Percentiles rank a stretch among this genome's conserved stretches.
phyloP scores from a whole-genome alignment of 2,329 filamentous ascomycete species.

The Anisogramma anomala region DNA sequence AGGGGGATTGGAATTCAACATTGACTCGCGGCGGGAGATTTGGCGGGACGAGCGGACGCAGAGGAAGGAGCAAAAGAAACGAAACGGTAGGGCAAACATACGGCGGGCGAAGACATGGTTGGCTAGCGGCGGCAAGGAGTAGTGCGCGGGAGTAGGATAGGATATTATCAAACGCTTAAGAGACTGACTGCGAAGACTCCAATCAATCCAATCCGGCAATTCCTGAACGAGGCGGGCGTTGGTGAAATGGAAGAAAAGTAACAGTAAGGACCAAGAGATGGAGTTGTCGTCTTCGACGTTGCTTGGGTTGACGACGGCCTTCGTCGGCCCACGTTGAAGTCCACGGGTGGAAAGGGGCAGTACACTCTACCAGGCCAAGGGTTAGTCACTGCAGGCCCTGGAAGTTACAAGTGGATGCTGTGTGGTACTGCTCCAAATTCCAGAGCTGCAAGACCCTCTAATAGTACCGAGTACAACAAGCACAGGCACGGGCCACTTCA shows the following conservation, averaged over 20 bases:
- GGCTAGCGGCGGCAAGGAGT: neutral
- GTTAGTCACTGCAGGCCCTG: slow-evolving; percentile 6
- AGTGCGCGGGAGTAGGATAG: neutral
- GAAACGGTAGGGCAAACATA: slow-evolving; percentile 12
- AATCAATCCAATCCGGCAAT: slow-evolving; percentile 1
- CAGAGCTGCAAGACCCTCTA: too few relatives aligned
- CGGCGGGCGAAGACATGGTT: slow-evolving; percentile 20
- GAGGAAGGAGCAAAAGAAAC: slow-evolving; percentile 2
- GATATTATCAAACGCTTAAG: neutral
- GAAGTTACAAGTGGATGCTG: slow-evolving; percentile 7
- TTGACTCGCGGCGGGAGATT: neutral
- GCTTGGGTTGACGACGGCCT: slow-evolving; percentile 5
- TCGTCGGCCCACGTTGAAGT: slow-evolving; percentile 10
- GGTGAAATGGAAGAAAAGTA: neutral
- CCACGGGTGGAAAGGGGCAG: slow-evolving; percentile 12
- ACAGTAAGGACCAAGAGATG: neutral
- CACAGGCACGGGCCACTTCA: too few relatives aligned
- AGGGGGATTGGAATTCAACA: neutral
- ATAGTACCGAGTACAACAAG: too few relatives aligned
- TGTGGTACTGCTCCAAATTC: too few relatives aligned
- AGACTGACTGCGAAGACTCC: slow-evolving; percentile 4
- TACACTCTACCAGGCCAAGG: slow-evolving; percentile 12
- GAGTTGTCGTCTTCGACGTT: neutral
- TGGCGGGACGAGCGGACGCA: neutral
- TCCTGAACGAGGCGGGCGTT: neutral